Conservation (phyloP, 192 early-diverging fungal genomes). For the Coemansia sp. region DNA sequence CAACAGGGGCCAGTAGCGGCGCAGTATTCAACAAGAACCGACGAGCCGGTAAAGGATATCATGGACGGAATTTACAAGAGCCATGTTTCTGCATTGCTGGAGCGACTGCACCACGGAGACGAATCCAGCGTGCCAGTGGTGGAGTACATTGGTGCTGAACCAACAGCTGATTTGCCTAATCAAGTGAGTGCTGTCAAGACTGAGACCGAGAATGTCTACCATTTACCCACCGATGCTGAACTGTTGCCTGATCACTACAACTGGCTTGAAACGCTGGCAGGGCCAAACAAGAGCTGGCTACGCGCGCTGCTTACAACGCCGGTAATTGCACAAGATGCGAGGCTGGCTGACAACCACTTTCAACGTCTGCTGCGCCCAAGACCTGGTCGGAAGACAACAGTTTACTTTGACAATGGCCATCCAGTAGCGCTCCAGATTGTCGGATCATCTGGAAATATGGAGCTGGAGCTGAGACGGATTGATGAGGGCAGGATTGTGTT, state of each 20-base stretch:
- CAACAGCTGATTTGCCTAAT: not conserved
- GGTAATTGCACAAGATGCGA: not conserved
- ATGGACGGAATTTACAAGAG: conserved; percentile 78
- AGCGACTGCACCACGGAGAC: not conserved
- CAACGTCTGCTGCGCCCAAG: not conserved
- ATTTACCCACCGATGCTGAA: not conserved
- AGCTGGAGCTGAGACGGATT: not conserved
- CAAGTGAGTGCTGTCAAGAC: not conserved
- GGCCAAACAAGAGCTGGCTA: not conserved
- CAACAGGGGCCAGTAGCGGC: conserved; percentile 87
- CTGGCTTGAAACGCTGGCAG: not conserved
- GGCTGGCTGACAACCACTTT: not conserved
- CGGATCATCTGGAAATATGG: not conserved
- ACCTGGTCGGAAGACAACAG: not conserved
- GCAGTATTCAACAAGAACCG: conserved; percentile 66
- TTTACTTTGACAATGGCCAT: not conserved
- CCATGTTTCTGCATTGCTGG: conserved; percentile 61
- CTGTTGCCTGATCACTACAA: not conserved
- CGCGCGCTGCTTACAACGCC: not conserved
- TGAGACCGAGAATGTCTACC: not conserved
- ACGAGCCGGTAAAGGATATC: conserved; percentile 87
- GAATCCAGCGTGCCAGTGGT: not conserved
- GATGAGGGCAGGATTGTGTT: not conserved
- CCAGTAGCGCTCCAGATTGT: not conserved
- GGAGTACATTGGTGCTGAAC: not conserved